Base-by-base conservation (phyloP, 1,139 yeast genomes). In the Magnusiomyces fungicola region DNA sequence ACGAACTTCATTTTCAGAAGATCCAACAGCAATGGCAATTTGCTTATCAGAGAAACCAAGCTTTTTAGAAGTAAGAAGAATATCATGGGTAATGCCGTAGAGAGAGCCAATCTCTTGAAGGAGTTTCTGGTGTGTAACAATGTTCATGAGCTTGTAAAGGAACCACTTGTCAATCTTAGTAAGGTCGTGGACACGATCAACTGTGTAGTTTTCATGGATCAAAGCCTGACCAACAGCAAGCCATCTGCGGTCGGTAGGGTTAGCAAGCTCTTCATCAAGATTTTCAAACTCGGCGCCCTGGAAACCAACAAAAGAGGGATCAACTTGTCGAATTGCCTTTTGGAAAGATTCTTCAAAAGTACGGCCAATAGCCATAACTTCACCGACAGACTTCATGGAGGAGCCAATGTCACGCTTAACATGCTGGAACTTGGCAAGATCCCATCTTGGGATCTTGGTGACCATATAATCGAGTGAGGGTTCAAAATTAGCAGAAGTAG, bases 391-490 rank as follows among this genome's bases (percentile, higher is more conserved):
- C 71, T 92, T 92, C 98, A 92, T 92, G 43, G 96, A 82, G 4
- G 97, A 90, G 36, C 95, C 84, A 61, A 92, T 78, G 63, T 83
- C 78, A 51, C 90, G 81, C 47, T 95, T 84, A 48, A 92, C 98
- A 68, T 96, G 80, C 57, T 92, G 87, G 72, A 92, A 92, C 73
- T 92, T 92, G 76, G 87, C 84, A 71, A 92, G 78, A 72, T 92
- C 98, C 98, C 99, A 92, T 75, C 98, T 82, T 69, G 99, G 98
- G 69, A 92, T 92, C 79, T 92, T 92, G 54, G 88, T 96, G 56
- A 92, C 98, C 68, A 92, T 89, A 72, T 92, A 92, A 73, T 92
- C 98, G 67, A 92, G 78, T 10, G 97, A 89, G 47, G 98, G 98
- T 73, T 92, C 98, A 69, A 92, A 92, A 73, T 96, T 87, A 56